Evolutionary conservation across 768 basidiomycete genomes (phyloP), one percentile per base, ranked within the genome.

Genomic region (Mycena metata): DNA sequence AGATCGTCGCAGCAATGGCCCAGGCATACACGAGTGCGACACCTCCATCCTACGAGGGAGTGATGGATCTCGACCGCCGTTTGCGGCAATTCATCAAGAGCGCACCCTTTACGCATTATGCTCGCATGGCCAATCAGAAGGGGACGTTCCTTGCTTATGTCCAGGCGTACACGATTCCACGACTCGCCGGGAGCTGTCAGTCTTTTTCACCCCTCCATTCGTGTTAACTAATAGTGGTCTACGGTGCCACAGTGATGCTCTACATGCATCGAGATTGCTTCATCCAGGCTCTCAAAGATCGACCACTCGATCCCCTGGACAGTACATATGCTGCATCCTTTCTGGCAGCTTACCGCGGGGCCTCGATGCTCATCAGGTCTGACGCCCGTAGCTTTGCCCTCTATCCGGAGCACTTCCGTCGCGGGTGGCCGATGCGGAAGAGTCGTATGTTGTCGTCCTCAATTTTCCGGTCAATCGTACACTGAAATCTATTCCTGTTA

Each of bases 261-360:
- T 79, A 79, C 66, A 79, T 86, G 47, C 85, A 85, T 66, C 80
- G 85, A 50, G 80, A 79, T 17, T 86, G 81, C 74, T 86, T 85
- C 64, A 83, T 83, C 0, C 82, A 83, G 50, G 84, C 84, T 0
- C 74, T 86, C 59, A 75, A 82, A 13, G 83, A 84, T 39, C 74
- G 77, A 41, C 85, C 85, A 24, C 75, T 75, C 16, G 83, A 84
- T 60, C 85, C 85, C 15, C 79, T 85, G 10, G 77, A 79, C 19
- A 83, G 83, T 66, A 79, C 81, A 2, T 85, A 83, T 39, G 84
- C 85, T 0, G 83, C 85, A 7, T 85, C 85, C 11, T 83, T 84
- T 72, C 78, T 86, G 26, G 84, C 85, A 5, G 80, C 84, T 10
- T 84, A 84, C 70, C 80, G 83, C 47, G 82, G 83, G 61, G 85